Conservation (phyloP, 805 yeast genomes). For the Schizosaccharomyces pombe region DNA sequence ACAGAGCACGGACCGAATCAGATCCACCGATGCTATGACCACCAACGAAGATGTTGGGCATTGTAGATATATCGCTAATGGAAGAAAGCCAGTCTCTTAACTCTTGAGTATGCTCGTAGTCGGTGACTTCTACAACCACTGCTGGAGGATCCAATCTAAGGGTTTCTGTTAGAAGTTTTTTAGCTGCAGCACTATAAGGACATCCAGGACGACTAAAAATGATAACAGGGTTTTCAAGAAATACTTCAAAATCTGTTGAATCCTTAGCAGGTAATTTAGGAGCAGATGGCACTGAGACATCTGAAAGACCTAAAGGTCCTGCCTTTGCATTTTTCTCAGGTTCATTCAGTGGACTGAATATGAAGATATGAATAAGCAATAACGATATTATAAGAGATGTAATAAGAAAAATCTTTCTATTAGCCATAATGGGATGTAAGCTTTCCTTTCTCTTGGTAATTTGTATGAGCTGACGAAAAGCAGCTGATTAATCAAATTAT, state of each 20-base stretch:
- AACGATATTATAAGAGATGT: too few species aligned
- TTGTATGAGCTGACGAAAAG: too few species aligned
- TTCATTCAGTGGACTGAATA: too few species aligned
- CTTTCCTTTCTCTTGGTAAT: too few species aligned
- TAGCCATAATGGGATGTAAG: too few species aligned
- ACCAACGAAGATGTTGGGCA: slow-evolving; percentile 1
- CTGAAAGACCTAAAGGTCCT: too few species aligned
- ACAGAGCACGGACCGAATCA: neutral
- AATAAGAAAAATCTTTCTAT: too few species aligned
- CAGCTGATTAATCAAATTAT: too few species aligned
- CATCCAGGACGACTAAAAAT: neutral
- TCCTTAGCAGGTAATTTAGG: neutral
- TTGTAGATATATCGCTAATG: neutral
- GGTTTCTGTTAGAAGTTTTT: neutral
- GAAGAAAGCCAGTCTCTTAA: neutral
- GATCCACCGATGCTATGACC: slow-evolving; percentile 3
- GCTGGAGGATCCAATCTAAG: neutral
- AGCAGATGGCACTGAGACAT: too few species aligned
- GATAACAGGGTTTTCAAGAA: neutral
- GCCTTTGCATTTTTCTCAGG: too few species aligned
- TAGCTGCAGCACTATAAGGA: neutral
- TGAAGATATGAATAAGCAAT: too few species aligned
- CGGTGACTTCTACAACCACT: neutral
- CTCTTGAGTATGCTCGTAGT: neutral
- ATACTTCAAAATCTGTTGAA: neutral